These are phyloP conservation scores for Alopecurus myosuroides DNA, from an alignment of 176 grass and related monocot genomes.

Conservation along the genomic window DNA sequence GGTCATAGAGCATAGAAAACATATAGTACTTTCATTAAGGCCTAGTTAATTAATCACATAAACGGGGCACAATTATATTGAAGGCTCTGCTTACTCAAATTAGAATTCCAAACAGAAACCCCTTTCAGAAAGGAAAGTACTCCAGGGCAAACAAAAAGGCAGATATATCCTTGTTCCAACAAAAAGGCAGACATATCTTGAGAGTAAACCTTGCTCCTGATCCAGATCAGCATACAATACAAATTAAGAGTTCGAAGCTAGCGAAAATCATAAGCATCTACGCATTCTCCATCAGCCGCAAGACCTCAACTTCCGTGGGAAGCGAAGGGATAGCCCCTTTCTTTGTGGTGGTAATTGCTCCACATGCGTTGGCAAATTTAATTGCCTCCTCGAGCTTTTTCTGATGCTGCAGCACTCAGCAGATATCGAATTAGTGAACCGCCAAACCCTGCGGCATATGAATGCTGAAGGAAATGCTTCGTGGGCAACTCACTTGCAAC, in stretches of 20 bases:
- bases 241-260: constrained; percentile 30
- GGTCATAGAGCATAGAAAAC: too few species aligned
- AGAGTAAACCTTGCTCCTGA: constrained; percentile 24
- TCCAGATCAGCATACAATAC: constrained; percentile 46
- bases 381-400: constrained; percentile 57
- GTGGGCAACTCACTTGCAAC: constrained; percentile 47
- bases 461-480: not conserved
- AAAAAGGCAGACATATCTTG: constrained; percentile 11
- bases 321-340: constrained; percentile 89
- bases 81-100: constrained; percentile 43
- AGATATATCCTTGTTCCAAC: too few species aligned
- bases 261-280: constrained; percentile 28
- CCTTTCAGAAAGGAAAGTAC: constrained; percentile 18
- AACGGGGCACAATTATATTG: not conserved
- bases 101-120: constrained; percentile 34
- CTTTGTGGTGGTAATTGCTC: constrained; percentile 79
- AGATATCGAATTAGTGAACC: not conserved
- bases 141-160: constrained; percentile 24
- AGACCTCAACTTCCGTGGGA: constrained; percentile 49
- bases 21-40: too few species aligned
- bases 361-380: constrained; percentile 74
- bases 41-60: constrained; percentile 17
- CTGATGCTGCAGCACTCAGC: constrained; percentile 53
- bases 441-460: not conserved
- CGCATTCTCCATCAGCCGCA: constrained; percentile 50